phyloP scores from a whole-genome alignment of 495 filamentous ascomycete species.

The Talaromyces proteolyticus region DNA sequence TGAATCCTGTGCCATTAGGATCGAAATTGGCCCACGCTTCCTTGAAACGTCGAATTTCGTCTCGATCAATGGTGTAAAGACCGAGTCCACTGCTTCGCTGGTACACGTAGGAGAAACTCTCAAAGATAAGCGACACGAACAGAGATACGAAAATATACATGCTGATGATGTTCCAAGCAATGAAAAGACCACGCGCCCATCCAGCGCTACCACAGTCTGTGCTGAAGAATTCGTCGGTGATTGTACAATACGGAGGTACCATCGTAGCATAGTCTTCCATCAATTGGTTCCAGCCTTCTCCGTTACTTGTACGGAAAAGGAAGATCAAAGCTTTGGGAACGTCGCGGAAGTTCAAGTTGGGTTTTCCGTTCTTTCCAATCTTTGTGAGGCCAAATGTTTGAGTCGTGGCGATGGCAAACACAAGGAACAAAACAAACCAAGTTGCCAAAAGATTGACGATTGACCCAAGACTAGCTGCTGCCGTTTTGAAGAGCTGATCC shows the following conservation, averaged over 20 bases:
- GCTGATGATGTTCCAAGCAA: slow-evolving; percentile 97
- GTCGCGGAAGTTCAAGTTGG: slow-evolving; percentile 87
- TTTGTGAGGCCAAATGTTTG: slow-evolving; percentile 95
- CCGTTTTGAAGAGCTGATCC: slow-evolving; percentile 98
- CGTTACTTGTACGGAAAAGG: slow-evolving; percentile 85
- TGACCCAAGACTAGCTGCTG: slow-evolving; percentile 85
- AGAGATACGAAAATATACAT: slow-evolving; percentile 99
- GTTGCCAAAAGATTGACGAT: slow-evolving; percentile 93
- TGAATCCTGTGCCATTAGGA: slow-evolving; percentile 83
- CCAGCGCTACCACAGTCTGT: slow-evolving; percentile 87
- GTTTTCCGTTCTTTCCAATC: slow-evolving; percentile 65
- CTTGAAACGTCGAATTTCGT: slow-evolving; percentile 95
- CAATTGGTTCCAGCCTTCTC: slow-evolving; percentile 92
- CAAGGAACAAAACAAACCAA: slow-evolving; percentile 94
- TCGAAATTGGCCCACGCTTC: slow-evolving; percentile 96
- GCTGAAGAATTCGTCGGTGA: slow-evolving; percentile 59
- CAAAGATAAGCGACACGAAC: slow-evolving; percentile 97
- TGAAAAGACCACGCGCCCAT: slow-evolving; percentile 86
- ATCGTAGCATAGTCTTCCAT: slow-evolving; percentile 95
- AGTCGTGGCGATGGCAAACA: slow-evolving; percentile 93
- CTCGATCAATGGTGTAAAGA: slow-evolving; percentile 75
- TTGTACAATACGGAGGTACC: slow-evolving; percentile 68
- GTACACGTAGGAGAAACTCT: slow-evolving; percentile 99
- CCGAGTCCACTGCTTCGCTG: slow-evolving; percentile 77
- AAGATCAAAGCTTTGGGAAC: slow-evolving; percentile 92